Evolutionary conservation across 768 basidiomycete species (phyloP), one percentile per base, ranked within the genome.

Genomic region (Lentinula detonsa): DNA sequence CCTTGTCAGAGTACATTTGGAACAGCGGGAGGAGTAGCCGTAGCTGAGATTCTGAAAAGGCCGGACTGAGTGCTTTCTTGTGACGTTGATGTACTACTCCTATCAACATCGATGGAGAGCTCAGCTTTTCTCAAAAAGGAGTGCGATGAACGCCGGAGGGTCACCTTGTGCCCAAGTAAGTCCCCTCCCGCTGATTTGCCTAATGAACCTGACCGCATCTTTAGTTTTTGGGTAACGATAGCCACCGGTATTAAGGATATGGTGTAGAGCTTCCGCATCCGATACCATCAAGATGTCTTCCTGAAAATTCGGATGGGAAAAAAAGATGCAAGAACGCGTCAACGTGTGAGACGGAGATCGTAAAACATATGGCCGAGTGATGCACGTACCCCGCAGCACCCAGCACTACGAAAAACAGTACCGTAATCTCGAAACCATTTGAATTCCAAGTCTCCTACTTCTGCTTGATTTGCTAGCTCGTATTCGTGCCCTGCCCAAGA

Each of bases 21-120:
- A 74, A 74, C 13, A 69, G 54, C 13, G 67, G 59, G 4, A 70
- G 62, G 56, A 72, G 72, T 8, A 65, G 60, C n/a, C 66, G 65
- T 23, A 73, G 55, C 49, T 74, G 70, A 0, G 65, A 62, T 18
- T 67, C 62, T 31, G 64, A 62, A 60, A 73, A 73, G 8, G 67
- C 72, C 5, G 68, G 67, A 28, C 65, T 66, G 61, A 73, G 66
- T 34, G 73, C 63, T 60, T 68, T 73, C 23, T 68, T 63, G 37
- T 73, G 72, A 28, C 72, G 71, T n/a, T 64, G 63, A 60, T 73
- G 72, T 31, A 62, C 62, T n/a, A 40, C 55, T 51, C 65, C 67
- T 70, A 40, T 35, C 37, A 21, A 31, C 37, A 48, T 9, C 18
- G 39, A 5, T 16, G 34, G 18, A 57, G 43, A 15, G 53, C 8